Percentiles rank a stretch among this genome's conserved stretches.
Conservation (phyloP, 2,329 filamentous ascomycete genomes). For the Talaromyces sp. region DNA sequence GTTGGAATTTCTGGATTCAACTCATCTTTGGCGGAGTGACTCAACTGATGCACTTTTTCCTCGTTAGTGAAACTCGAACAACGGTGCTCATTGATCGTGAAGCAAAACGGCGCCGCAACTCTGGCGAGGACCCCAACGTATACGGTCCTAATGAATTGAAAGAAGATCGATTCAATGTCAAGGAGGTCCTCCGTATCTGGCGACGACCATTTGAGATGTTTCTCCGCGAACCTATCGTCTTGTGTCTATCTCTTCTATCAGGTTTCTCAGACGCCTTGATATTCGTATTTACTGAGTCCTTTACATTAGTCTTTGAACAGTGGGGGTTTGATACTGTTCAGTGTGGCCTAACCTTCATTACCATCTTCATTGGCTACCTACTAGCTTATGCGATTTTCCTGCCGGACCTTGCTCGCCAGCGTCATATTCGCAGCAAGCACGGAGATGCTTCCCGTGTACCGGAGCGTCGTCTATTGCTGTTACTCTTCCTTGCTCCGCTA, state of each 20-base stretch:
- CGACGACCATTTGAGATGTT: slow-evolving; percentile 62
- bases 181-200: slow-evolving; percentile 58
- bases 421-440: background rate
- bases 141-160: slow-evolving; percentile 70
- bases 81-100: slow-evolving; percentile 57
- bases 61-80: slow-evolving; percentile 50
- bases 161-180: slow-evolving; percentile 49
- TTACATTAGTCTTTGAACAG: slow-evolving; percentile 56
- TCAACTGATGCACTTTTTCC: slow-evolving; percentile 51
- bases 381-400: background rate
- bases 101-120: slow-evolving; percentile 54
- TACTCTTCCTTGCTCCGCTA: slow-evolving; percentile 43
- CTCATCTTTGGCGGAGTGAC: slow-evolving; percentile 55
- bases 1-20: slow-evolving; percentile 63
- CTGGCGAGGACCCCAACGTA: slow-evolving; percentile 52
- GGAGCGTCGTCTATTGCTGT: background rate
- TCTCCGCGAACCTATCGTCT: slow-evolving; percentile 61
- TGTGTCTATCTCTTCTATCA: slow-evolving; percentile 58
- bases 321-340: slow-evolving; percentile 54
- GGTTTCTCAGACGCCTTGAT: slow-evolving; percentile 64
- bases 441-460: background rate
- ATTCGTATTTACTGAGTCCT: slow-evolving; percentile 64
- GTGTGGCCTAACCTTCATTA: slow-evolving; percentile 52
- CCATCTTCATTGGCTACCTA: slow-evolving; percentile 33
- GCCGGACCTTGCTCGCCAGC: background rate